Percentiles rank a stretch among this genome's conserved stretches.
Evolutionary conservation across 345 rosid species (phyloP).

Genomic region (Salix brachista): DNA sequence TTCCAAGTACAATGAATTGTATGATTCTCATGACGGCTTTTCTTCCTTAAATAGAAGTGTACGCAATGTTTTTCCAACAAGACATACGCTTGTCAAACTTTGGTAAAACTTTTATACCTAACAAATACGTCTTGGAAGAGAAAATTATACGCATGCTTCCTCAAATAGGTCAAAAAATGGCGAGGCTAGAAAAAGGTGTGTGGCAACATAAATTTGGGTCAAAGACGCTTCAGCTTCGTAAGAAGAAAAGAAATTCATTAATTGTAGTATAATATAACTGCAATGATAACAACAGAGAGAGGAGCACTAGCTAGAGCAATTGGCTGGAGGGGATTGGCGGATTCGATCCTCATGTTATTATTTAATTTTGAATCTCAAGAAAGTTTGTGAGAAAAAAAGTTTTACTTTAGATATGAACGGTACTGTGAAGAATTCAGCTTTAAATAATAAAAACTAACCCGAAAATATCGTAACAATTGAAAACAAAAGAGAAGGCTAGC

Average conservation of each 20-base stretch:
- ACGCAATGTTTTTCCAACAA: slow-evolving; percentile 5
- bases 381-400: neutral
- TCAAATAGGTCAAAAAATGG: neutral
- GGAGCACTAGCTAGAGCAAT: neutral
- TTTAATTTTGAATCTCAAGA: neutral
- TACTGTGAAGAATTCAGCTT: neutral
- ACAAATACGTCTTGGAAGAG: slow-evolving; percentile 12
- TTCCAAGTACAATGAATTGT: slow-evolving; percentile 25
- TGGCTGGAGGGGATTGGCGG: neutral
- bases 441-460: neutral
- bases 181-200: neutral
- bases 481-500: neutral
- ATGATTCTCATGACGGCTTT: neutral
- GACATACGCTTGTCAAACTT: slow-evolving; percentile 27
- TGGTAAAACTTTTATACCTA: slow-evolving; percentile 29
- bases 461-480: neutral
- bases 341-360: neutral
- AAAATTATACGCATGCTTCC: slow-evolving; percentile 16
- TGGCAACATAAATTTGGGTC: slow-evolving; percentile 34
- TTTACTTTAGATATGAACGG: neutral
- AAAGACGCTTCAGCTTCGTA: slow-evolving; percentile 44
- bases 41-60: neutral
- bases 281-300: neutral
- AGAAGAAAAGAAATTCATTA: neutral
- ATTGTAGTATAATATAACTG: neutral